Conservation (phyloP, 345 rosid species). For the Pugionium cornutum region DNA sequence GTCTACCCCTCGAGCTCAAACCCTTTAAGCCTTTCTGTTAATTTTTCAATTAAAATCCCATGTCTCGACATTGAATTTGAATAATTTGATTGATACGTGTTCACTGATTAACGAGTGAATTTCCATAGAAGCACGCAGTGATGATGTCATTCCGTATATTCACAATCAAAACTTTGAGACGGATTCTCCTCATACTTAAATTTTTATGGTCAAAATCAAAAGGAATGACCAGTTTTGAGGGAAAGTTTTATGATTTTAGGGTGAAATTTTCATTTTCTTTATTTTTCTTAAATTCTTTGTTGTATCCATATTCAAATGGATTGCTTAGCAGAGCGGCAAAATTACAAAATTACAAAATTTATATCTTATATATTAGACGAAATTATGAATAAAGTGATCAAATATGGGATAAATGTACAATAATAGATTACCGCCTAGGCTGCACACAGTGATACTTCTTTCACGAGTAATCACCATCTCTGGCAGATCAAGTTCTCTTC, state of each 20-base stretch:
- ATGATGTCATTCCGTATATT: neutral
- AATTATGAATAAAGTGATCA: slow-evolving; percentile 6
- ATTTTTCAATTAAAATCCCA: slow-evolving; percentile 5
- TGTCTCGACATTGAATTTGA: slow-evolving; percentile 3
- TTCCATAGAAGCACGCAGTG: too few species aligned
- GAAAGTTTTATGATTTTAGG: too few species aligned
- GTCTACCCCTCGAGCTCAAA: slow-evolving; percentile 21
- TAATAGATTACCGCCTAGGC: slow-evolving; percentile 24
- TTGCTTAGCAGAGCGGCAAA: too few species aligned
- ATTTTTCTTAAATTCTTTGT: too few species aligned
- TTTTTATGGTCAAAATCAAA: too few species aligned
- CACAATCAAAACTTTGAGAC: neutral
- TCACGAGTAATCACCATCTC: slow-evolving; percentile 33
- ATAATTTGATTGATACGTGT: neutral
- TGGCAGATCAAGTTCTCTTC: slow-evolving; percentile 24
- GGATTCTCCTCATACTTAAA: too few species aligned
- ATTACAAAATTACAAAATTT: too few species aligned
- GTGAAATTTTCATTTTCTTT: too few species aligned
- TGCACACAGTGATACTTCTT: slow-evolving; percentile 20
- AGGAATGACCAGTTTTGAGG: too few species aligned
- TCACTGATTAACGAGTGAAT: too few species aligned
- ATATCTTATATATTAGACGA: neutral
- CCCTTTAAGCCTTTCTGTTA: neutral
- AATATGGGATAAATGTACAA: slow-evolving; percentile 15
- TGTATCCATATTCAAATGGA: too few species aligned